Conservation (phyloP, 192 early-diverging fungal species). For the Coemansia sp. region DNA sequence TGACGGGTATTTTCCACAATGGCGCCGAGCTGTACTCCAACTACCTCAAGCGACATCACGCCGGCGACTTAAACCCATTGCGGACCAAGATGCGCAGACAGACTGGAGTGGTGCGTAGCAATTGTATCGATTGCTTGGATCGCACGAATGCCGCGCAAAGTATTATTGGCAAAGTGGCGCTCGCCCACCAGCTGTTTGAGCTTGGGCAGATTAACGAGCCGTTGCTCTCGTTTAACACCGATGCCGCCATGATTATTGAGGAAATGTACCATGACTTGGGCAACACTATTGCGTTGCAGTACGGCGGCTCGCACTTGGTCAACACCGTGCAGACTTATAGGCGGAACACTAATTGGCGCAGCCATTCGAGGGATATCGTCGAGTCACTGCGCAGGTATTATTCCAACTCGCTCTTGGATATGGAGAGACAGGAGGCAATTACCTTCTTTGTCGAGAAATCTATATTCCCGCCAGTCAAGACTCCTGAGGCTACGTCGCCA, state of each 20-base stretch:
- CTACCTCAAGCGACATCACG: slow-evolving; percentile 20
- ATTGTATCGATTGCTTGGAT: slow-evolving; percentile 98
- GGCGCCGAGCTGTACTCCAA: slow-evolving; percentile 66
- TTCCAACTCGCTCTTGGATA: slow-evolving; percentile 93
- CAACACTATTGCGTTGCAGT: slow-evolving; percentile 93
- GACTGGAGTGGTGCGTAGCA: slow-evolving; percentile 88
- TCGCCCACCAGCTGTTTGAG: slow-evolving; percentile 90
- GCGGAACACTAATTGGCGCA: slow-evolving; percentile 92
- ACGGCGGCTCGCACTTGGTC: slow-evolving; percentile 96
- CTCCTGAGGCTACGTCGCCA: not conserved
- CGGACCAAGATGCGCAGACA: slow-evolving; percentile 54
- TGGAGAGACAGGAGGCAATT: slow-evolving; percentile 96
- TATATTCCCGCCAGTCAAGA: slow-evolving; percentile 10
- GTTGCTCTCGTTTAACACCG: slow-evolving; percentile 85
- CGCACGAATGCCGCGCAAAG: slow-evolving; percentile 98
- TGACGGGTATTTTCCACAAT: slow-evolving; percentile 93
- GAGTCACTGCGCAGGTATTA: slow-evolving; percentile 91
- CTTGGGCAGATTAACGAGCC: slow-evolving; percentile 82
- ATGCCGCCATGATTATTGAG: slow-evolving; percentile 89
- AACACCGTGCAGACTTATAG: slow-evolving; percentile 99
- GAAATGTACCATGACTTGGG: slow-evolving; percentile 98
- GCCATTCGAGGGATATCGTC: slow-evolving; percentile 94
- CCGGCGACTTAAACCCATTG: slow-evolving; percentile 13
- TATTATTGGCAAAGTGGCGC: slow-evolving; percentile 90
- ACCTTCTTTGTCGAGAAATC: slow-evolving; percentile 73